Percentiles rank a stretch among this genome's conserved stretches.
Conservation (phyloP, 345 rosid species). For the Brassica incana region DNA sequence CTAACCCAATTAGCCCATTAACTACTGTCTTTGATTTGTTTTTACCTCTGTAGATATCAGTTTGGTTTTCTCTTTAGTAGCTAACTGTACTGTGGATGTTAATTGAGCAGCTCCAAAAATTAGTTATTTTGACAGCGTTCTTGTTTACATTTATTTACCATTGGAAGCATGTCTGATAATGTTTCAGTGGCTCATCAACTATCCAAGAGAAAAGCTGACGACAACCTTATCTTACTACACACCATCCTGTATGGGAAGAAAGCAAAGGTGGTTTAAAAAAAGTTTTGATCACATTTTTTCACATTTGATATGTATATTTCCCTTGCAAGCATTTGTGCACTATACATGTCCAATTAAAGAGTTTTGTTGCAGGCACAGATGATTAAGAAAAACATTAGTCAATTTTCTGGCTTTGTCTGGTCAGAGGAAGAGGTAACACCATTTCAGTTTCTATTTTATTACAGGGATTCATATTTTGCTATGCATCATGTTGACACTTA, state of each 20-base stretch:
- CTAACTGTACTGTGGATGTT: neutral
- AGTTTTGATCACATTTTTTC: constrained; percentile 2
- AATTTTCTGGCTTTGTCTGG: constrained; percentile 94
- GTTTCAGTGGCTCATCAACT: constrained; percentile 94
- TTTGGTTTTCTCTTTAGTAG: constrained; percentile 7
- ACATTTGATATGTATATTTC: neutral
- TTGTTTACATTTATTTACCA: neutral
- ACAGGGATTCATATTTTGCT: constrained; percentile 1
- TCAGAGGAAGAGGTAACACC: constrained; percentile 67
- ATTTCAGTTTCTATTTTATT: constrained; percentile 7
- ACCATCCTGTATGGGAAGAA: constrained; percentile 88
- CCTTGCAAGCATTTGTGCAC: neutral
- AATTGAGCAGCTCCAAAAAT: neutral
- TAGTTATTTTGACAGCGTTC: neutral
- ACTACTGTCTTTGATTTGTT: neutral
- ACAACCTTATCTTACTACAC: constrained; percentile 75
- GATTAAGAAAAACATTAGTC: constrained; percentile 81
- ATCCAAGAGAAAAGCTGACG: constrained; percentile 94
- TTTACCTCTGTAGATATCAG: neutral
- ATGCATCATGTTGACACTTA: constrained; percentile 15
- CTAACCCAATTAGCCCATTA: neutral
- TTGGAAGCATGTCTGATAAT: constrained; percentile 22
- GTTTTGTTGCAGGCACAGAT: constrained; percentile 56
- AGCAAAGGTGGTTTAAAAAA: constrained; percentile 63
- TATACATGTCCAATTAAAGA: neutral